Base-by-base conservation (phyloP, 2,329 filamentous ascomycete species). In the Spiromastix sp. region DNA sequence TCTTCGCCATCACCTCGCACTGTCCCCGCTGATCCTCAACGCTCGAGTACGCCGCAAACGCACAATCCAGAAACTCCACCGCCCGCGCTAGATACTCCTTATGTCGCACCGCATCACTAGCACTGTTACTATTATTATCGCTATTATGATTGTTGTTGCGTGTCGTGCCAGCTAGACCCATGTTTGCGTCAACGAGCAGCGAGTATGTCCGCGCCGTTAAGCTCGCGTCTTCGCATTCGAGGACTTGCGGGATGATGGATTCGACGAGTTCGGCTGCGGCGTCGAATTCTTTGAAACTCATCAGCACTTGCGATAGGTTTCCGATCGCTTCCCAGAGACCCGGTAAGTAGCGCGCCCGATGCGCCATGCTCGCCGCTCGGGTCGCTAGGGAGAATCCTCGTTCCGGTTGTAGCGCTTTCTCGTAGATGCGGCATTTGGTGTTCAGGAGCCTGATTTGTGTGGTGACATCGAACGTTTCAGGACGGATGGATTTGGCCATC, bases 1-100 rank as follows among this genome's bases (percentile, higher is more conserved):
- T 87, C 66, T 91, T 91, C 13, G 81, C 79, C 62, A 87, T 72
- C 66, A 83, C 77, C 57, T 86, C 81, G 50, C 83, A 79, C 59
- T 84, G 79, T 36, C 76, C 77, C n/a, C 66, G 61, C 10, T 78
- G 61, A 52, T 83, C 82, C 51, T 83, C 77, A 10, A 85, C 64
- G 30, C 66, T 69, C 27, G 76, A 72, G 53, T 74, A 93, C 42
- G 78, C 71, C 36, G 60, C 63, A 45, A 78, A 76, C 0, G 79
- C 74, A 41, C 65, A 71, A 37, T 81, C 74, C 31, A 83, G 67
- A 19, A 77, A 74, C 24, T 68, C 67, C 35, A 75, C 51, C 0
- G 77, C 79, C 36, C 68, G 66, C 5, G 68, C 70, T 48, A 83
- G 55, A 45, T 71, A 68, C 49, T 79, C 74, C 24, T 66, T 68